A percentile compares a stretch with the other conserved stretches of the same genome.
Evolutionary conservation across 2,329 filamentous ascomycete genomes (phyloP).

Genomic region (Xylaria sp.): DNA sequence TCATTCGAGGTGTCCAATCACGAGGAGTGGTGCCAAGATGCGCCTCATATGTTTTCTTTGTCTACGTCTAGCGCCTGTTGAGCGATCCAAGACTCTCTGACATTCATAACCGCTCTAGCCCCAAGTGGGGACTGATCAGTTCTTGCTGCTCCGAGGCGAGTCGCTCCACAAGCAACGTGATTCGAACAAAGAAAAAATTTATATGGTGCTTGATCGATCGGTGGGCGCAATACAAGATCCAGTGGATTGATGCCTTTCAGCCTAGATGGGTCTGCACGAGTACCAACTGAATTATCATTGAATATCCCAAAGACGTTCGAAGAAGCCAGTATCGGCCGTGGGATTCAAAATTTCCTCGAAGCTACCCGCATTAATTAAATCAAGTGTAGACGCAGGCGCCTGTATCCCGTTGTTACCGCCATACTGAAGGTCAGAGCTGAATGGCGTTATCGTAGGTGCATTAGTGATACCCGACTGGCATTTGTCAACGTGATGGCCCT

Average conservation of each 20-base stretch:
- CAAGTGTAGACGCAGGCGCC: background rate
- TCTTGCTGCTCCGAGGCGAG: background rate
- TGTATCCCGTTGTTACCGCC: background rate
- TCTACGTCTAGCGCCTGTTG: background rate
- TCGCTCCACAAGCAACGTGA: background rate
- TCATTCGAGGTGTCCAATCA: background rate
- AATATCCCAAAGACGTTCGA: slow-evolving; percentile 20
- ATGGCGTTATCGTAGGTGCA: background rate
- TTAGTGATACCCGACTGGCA: background rate
- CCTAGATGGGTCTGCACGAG: no score
- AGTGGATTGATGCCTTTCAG: no score
- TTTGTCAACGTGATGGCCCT: background rate
- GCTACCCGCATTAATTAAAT: background rate
- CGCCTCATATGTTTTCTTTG: background rate
- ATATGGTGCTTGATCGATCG: background rate
- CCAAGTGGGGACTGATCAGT: background rate
- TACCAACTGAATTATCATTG: background rate
- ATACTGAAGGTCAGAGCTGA: background rate
- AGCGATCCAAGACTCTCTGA: background rate
- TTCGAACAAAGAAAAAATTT: background rate
- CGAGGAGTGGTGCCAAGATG: background rate
- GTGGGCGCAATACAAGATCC: no score
- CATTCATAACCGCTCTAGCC: background rate
- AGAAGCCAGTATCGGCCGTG: slow-evolving; percentile 16
- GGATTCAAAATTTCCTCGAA: background rate